Evolutionary conservation across 805 yeast genomes (phyloP).

Genomic region (Metschnikowia lunata): DNA sequence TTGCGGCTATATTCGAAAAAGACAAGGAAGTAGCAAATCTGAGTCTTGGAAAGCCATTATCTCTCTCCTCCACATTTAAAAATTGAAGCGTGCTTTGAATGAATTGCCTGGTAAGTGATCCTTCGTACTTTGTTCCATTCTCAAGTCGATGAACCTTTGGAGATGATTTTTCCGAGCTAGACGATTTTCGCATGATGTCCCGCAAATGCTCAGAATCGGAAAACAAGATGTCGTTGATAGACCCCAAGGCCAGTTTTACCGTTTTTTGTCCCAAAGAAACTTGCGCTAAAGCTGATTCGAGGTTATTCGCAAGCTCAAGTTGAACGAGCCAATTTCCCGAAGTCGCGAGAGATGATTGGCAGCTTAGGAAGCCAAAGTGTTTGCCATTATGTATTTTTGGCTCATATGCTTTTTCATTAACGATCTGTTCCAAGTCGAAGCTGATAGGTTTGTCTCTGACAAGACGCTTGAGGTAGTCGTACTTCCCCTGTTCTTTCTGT

Average conservation of each 20-base stretch:
- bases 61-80: too few relatives aligned
- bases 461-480: slow-evolving; percentile 33
- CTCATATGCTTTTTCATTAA: slow-evolving; percentile 65
- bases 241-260: slow-evolving; percentile 23
- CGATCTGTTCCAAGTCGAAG: slow-evolving; percentile 32
- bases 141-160: too few relatives aligned
- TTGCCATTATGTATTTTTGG: slow-evolving; percentile 49
- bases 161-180: too few relatives aligned
- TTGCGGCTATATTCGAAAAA: too few relatives aligned
- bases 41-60: too few relatives aligned
- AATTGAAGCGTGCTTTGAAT: too few relatives aligned
- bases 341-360: slow-evolving; percentile 43
- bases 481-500: slow-evolving; percentile 17
- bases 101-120: too few relatives aligned
- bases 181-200: too few relatives aligned
- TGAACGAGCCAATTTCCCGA: slow-evolving; percentile 65
- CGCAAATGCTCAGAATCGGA: slow-evolving; percentile 22
- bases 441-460: slow-evolving; percentile 31
- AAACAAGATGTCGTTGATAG: slow-evolving; percentile 47
- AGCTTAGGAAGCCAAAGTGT: slow-evolving; percentile 33
- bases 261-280: slow-evolving; percentile 3
- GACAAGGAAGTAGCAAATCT: too few relatives aligned
- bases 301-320: slow-evolving; percentile 47
- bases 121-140: too few relatives aligned
- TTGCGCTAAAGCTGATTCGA: slow-evolving; percentile 40